Evolutionary conservation across 441 rosid genomes (phyloP), one percentile per base, ranked within the genome.

Genomic region (Theobroma grandiflorum): DNA sequence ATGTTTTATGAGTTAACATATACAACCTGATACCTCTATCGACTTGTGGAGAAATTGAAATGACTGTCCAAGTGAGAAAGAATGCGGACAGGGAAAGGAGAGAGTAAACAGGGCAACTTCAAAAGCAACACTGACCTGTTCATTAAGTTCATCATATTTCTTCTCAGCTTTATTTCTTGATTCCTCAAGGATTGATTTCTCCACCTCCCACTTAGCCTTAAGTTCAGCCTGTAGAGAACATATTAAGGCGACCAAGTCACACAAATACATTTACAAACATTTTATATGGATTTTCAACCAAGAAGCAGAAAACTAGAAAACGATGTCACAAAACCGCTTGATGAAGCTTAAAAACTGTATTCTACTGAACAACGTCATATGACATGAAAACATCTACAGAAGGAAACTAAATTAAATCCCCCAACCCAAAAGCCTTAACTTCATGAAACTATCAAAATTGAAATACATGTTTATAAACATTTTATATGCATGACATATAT

Each of bases 111-210:
- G 14, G 43, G 16, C 0, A 9, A 9, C 2, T 20, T 43, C 78
- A 59, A 15, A 37, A 67, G 9, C 20, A 77, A 38, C 22, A 81
- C 74, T 50, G 6, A 95, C 99, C 98, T 97, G 99, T 79, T 94
- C 98, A 71, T 94, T 88, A 66, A 97, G 89, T 82, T 97, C 99
- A 35, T 84, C 68, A 80, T 87, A 93, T 85, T 92, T 94, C 83
- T 84, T 93, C 86, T 91, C 94, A 77, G 97, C 90, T 81, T 86
- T 86, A 78, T 86, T 87, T 86, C 89, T 94, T 52, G 88, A 86
- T 84, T 88, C 90, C 81, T 91, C 93, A 4, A 95, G 84, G 79
- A 83, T 81, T 71, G 81, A 84, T 89, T 89, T 94, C 72, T 92
- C 99, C 10, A 47, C 87, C 74, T 81, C 87, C 98, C 97, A 94